Base-by-base conservation (phyloP, 352 stramenopile species). In the Globisporangium uncinulatum region DNA sequence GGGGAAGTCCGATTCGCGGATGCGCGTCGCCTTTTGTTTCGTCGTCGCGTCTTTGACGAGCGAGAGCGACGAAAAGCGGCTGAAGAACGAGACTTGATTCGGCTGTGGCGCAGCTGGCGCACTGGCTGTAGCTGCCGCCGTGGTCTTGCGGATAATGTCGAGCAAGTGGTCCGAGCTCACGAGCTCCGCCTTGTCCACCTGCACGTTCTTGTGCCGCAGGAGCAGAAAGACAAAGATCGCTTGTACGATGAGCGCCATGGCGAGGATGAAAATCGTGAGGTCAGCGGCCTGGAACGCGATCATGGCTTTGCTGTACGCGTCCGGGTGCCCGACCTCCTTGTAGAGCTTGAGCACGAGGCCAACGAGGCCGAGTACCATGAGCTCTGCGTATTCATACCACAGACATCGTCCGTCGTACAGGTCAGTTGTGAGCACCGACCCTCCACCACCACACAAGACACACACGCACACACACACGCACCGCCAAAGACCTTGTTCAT, bases 311-410 rank as follows among this genome's bases (percentile, higher is more conserved):
- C 63, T 67, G 37, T 71, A 59, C 0, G 57, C 29, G 34, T 82
- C 10, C 1, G 74, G 56, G 19, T 60, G 61, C 7, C 58, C 54
- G 0, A 71, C 29, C 24, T 83, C 74, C 49, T 84, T 79, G 50
- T 72, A 50, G 2, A 84, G 19, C 52, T 87, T 87, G 37, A 87
- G 54, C 10, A 62, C 51, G n/a, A 87, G 64, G 44, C 73, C 73
- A n/a, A 87, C 61, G 24, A 87, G 53, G 0, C 77, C 77, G 2
- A 87, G 65, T 17, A 86, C 56, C 77, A 86, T 86, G 32, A 87
- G 68, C 34, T 87, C 77, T 61, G 48, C 21, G 20, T 8, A 20
- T 11, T 29, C 24, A 29, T 29, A 29, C 24, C 24, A 29, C 24
- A 29, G 24, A 29, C 24, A 29, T 29, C 24, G 24, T 4, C 24